A percentile compares a stretch with the other conserved stretches of the same genome.
Evolutionary conservation across 306 rosid genomes (phyloP).

Genomic region (Fragaria nilgerrensis): DNA sequence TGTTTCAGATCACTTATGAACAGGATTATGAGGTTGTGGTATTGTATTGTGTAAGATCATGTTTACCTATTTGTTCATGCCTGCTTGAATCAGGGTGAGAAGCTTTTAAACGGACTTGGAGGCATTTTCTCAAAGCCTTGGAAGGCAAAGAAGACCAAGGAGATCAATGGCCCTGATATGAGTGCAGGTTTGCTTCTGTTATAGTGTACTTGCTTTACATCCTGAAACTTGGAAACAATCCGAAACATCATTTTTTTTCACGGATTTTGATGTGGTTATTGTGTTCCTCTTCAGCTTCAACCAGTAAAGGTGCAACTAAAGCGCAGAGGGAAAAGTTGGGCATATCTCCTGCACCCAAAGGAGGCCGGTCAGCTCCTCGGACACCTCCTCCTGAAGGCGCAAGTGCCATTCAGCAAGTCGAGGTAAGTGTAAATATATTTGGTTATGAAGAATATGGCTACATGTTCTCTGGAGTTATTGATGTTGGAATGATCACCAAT

Average conservation of each 20-base stretch:
- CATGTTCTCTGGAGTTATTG: conserved; percentile 14
- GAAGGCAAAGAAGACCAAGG: conserved; percentile 77
- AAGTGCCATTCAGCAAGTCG: conserved; percentile 59
- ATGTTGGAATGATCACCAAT: neutral
- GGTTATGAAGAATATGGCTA: neutral
- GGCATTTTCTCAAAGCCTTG: conserved; percentile 88
- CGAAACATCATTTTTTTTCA: neutral
- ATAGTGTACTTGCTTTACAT: conserved; percentile 2
- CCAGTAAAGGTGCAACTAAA: conserved; percentile 34
- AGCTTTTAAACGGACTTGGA: conserved; percentile 87
- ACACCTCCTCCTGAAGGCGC: conserved; percentile 59
- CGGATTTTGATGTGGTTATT: neutral
- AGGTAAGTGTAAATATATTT: conserved; percentile 39
- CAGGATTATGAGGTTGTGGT: neutral
- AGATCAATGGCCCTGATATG: conserved; percentile 66
- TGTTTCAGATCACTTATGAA: neutral
- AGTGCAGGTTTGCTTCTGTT: conserved; percentile 57
- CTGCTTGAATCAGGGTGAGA: conserved; percentile 68
- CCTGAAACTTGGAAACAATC: neutral
- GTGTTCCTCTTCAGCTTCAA: conserved; percentile 15
- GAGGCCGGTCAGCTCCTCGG: conserved; percentile 49
- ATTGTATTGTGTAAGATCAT: neutral
- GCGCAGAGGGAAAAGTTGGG: conserved; percentile 71
- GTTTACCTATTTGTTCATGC: neutral
- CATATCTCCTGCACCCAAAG: conserved; percentile 49